phyloP scores from a whole-genome alignment of 805 yeast genomes.

The Ogataea henricii region DNA sequence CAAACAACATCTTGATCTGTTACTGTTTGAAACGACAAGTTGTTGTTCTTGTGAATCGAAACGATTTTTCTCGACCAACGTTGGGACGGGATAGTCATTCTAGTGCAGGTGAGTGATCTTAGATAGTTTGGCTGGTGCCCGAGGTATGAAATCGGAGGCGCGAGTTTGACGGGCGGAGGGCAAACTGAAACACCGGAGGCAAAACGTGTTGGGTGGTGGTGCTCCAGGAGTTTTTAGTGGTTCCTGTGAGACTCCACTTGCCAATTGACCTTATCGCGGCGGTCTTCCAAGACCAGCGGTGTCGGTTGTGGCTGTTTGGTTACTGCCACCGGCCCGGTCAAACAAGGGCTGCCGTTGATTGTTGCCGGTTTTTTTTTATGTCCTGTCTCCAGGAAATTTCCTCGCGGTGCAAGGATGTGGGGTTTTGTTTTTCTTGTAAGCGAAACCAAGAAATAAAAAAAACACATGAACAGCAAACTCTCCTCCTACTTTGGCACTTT shows the following conservation, averaged over 20 bases:
- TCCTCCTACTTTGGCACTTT: neutral
- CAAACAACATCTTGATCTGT: slow-evolving; percentile 18
- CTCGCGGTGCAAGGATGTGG: neutral
- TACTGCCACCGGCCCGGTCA: no score
- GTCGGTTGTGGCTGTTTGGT: no score
- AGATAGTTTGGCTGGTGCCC: neutral
- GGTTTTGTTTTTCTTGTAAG: neutral
- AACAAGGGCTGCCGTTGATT: no score
- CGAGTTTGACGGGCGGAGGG: neutral
- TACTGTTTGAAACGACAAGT: slow-evolving; percentile 3
- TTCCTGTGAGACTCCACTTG: no score
- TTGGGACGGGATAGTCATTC: neutral
- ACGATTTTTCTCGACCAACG: neutral
- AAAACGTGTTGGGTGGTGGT: neutral
- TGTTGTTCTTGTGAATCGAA: no score
- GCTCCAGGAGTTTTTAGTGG: neutral
- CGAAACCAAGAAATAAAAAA: no score
- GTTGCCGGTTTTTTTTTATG: neutral
- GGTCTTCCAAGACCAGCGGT: no score
- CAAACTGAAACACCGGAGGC: neutral
- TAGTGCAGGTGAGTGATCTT: neutral
- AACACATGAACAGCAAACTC: no score
- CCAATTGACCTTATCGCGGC: no score
- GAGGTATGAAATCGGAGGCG: neutral
- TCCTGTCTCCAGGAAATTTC: neutral